These are phyloP conservation scores for Sarocladium kiliense DNA, from an alignment of 2,329 filamentous ascomycete species.

Conservation along the genomic window DNA sequence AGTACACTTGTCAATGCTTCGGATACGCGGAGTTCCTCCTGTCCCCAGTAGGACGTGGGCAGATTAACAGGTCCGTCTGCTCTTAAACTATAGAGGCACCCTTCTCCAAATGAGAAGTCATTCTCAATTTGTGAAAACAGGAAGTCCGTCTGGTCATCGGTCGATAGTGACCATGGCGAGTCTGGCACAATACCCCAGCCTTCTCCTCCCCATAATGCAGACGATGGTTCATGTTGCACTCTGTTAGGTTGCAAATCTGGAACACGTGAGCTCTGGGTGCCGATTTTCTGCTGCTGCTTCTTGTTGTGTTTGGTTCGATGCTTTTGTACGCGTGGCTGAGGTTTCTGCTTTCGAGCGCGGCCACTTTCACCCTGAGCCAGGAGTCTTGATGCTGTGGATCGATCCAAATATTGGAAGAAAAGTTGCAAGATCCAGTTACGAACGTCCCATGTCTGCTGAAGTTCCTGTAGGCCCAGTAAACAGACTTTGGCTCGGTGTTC, in stretches of 20 bases:
- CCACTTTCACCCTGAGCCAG: not conserved
- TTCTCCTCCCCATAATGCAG: conserved; percentile 6
- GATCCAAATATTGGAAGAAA: conserved; percentile 42
- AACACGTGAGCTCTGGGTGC: too few relatives aligned
- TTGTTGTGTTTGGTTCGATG: too few relatives aligned
- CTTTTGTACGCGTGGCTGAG: too few relatives aligned
- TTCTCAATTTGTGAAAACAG: conserved; percentile 17
- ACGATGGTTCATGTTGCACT: too few relatives aligned
- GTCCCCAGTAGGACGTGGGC: too few relatives aligned
- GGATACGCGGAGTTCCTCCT: too few relatives aligned
- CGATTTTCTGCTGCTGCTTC: too few relatives aligned
- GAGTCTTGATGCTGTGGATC: conserved; percentile 34
- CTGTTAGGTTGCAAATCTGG: too few relatives aligned
- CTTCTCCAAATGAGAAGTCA: conserved; percentile 13
- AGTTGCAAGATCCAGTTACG: conserved; percentile 43
- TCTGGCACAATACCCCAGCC: conserved; percentile 4
- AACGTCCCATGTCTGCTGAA: conserved; percentile 44
- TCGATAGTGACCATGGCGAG: conserved; percentile 13
- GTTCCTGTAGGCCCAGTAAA: conserved; percentile 38
- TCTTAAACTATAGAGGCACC: not conserved
- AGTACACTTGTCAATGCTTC: too few relatives aligned
- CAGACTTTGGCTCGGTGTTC: conserved; percentile 44
- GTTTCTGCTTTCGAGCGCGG: too few relatives aligned
- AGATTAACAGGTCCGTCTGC: not conserved
- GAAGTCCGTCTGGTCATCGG: conserved; percentile 15